Conservation (phyloP, 176 grass and related monocot genomes). For the Hordeum vulgare region MorexV3_pseudomolecules_assembly NC_058524.1:442499836-442500335, state of each 20-base stretch:
- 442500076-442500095: neutral
- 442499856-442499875: neutral
- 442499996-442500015: no score
- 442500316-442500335: constrained; percentile 60
- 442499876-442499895: neutral
- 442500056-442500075: neutral
- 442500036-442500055: neutral
- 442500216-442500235: neutral
- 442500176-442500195: neutral
- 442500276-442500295: constrained; percentile 69
- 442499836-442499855: neutral
- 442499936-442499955: neutral
- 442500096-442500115: neutral
- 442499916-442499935: neutral
- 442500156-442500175: neutral
- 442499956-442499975: neutral
- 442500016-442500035: neutral
- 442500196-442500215: neutral
- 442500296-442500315: constrained; percentile 75
- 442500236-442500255: neutral
- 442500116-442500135: neutral
- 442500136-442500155: neutral
- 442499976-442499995: neutral
- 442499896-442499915: neutral
- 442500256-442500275: neutral